These are phyloP conservation scores for Wickerhamomyces alni DNA, from an alignment of 805 yeast species.

Conservation along the genomic window DNA sequence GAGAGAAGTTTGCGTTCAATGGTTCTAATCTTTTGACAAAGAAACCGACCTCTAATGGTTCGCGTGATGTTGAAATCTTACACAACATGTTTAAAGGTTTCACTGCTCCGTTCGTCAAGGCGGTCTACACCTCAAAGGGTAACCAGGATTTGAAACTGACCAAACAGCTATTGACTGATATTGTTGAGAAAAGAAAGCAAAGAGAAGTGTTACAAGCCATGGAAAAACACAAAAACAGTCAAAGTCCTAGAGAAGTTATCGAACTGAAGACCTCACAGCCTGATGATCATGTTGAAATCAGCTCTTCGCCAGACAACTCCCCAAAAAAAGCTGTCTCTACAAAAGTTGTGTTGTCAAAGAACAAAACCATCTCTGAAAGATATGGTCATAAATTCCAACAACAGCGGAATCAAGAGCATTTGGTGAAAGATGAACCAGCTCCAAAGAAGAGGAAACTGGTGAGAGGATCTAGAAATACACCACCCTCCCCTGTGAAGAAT, in stretches of 20 bases:
- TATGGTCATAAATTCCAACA: constrained; percentile 25
- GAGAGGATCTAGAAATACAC: constrained; percentile 28
- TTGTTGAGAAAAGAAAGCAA: constrained; percentile 25
- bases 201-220: constrained; percentile 10
- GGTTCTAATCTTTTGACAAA: constrained; percentile 18
- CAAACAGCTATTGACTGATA: constrained; percentile 25
- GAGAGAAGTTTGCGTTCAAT: constrained; percentile 39
- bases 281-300: constrained; percentile 12
- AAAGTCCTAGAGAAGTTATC: no score
- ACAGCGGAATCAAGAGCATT: neutral
- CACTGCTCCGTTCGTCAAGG: constrained; percentile 29
- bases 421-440: constrained; percentile 11
- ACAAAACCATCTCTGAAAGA: constrained; percentile 29
- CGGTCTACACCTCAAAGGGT: constrained; percentile 33
- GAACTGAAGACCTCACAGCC: constrained; percentile 1
- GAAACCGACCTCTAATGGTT: constrained; percentile 6
- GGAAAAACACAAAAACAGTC: neutral
- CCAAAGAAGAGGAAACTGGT: constrained; percentile 33
- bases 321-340: constrained; percentile 25
- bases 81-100: constrained; percentile 27
- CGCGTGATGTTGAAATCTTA: constrained; percentile 18
- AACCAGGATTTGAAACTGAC: constrained; percentile 27
- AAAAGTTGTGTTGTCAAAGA: constrained; percentile 31
- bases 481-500: constrained; percentile 18
- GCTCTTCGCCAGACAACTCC: constrained; percentile 22